Base-by-base conservation (phyloP, 1,284 basidiomycete genomes). In the Papiliotrema laurentii region DNA sequence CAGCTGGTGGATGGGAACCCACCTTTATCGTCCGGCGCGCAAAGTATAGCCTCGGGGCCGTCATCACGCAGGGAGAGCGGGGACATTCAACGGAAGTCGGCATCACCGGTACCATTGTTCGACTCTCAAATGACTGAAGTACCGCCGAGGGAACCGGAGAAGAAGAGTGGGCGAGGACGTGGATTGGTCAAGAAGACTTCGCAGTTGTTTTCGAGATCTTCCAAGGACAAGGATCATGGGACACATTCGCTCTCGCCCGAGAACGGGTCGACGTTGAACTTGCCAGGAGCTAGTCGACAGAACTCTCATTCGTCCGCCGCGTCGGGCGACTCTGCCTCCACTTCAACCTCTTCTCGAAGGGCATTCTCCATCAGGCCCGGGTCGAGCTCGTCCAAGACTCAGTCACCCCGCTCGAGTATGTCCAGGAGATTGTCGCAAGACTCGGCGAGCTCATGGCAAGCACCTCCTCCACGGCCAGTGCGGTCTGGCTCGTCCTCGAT, bases 101-200 rank as follows among this genome's bases (percentile, higher is more conserved):
- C n/a, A 43, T 31, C 31, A 27, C 22, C 50, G 7, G 33, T 13
- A 5, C 35, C 33, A 21, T 5, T 53, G 48, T 50, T 44, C n/a
- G 57, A 60, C 34, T 56, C 53, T 1, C 56, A 62, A 26, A 18
- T 59, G 21, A 61, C 53, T 6, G 60, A 59, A 28, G 53, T 58
- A n/a, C 51, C 51, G 4, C 53, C 44, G 14, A 53, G 59, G 44
- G 50, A 51, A 27, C 53, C 58, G 45, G 53, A 58, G 43, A 55
- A 51, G 5, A 69, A 65, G 33, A 27, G 25, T 14, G 25, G 36
- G 14, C 19, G 37, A 44, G 53, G 64, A 5, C 53, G 61, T 14
- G 47, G 56, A 11, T 44, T 72, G 27, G 70, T 61, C 2, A 69
- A 70, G 56, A 72, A 72, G 59, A 72, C 70, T 0, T 68, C 66